phyloP scores from a whole-genome alignment of 1,284 basidiomycete species.

The Schizophyllum amplum region DNA sequence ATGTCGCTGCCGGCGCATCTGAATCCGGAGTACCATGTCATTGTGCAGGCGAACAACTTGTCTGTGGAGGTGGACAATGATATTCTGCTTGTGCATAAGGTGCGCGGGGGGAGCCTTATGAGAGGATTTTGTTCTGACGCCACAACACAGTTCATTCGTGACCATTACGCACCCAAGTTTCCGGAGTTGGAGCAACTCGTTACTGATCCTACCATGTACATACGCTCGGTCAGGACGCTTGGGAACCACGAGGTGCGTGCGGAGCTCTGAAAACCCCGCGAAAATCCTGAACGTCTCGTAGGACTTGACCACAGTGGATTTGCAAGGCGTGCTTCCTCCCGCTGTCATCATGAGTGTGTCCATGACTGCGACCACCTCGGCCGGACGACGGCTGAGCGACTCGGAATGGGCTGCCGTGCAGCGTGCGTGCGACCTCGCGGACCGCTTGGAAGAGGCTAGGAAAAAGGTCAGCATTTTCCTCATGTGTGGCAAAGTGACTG shows the following conservation, averaged over 20 bases:
- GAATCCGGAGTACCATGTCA: conserved; percentile 93
- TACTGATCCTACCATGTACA: conserved; percentile 87
- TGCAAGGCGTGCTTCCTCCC: conserved; percentile 78
- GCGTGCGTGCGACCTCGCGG: conserved; percentile 82
- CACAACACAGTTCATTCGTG: conserved; percentile 79
- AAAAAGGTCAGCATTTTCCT: conserved; percentile 52
- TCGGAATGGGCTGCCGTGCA: conserved; percentile 77
- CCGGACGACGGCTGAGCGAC: conserved; percentile 67
- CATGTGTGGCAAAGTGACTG: neutral
- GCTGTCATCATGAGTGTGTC: conserved; percentile 95
- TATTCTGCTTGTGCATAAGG: conserved; percentile 95
- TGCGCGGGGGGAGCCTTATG: conserved; percentile 31
- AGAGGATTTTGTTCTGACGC: conserved; percentile 28
- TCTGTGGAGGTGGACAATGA: conserved; percentile 99
- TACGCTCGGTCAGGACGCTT: conserved; percentile 82
- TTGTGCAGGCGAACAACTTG: conserved; percentile 96
- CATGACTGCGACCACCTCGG: conserved; percentile 89
- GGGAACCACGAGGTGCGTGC: conserved; percentile 69
- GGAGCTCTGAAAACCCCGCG: conserved; percentile 1
- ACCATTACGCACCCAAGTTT: conserved; percentile 94
- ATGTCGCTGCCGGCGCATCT: conserved; percentile 79
- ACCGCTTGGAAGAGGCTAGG: conserved; percentile 80
- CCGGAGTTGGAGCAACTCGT: conserved; percentile 96
- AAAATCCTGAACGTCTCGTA: conserved; percentile 19
- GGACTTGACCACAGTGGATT: conserved; percentile 79